These are phyloP conservation scores for Phytophthora pluvialis DNA, from an alignment of 352 stramenopile genomes.

Conservation along the genomic window DNA sequence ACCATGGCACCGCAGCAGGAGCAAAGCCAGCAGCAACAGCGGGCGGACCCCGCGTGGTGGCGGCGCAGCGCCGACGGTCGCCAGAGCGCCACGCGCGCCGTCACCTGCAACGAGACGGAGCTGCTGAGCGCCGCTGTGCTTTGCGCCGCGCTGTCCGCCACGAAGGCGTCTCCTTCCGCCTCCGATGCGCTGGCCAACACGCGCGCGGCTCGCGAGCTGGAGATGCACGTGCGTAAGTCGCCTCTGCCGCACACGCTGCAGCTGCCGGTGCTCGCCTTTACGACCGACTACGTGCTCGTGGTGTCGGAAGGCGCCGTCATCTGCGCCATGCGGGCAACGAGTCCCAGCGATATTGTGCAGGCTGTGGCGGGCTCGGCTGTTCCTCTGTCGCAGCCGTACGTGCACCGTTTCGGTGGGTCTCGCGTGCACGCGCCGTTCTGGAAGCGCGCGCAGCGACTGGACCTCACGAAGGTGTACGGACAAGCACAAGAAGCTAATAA, in stretches of 20 bases:
- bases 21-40: constrained; percentile 7
- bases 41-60: constrained; percentile 33
- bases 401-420: constrained; percentile 74
- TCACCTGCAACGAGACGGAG: constrained; percentile 60
- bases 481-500: constrained; percentile 51
- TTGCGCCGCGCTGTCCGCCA: constrained; percentile 58
- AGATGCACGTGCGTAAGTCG: constrained; percentile 64
- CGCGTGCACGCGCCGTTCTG: constrained; percentile 80
- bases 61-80: constrained; percentile 25
- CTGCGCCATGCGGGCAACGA: constrained; percentile 70
- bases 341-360: constrained; percentile 64
- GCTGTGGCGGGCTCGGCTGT: constrained; percentile 70
- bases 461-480: constrained; percentile 50
- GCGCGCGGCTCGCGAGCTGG: constrained; percentile 44
- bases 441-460: constrained; percentile 64
- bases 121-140: constrained; percentile 75
- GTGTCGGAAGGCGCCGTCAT: constrained; percentile 67
- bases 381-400: constrained; percentile 67
- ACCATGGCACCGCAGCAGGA: constrained; percentile 21
- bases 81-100: constrained; percentile 6
- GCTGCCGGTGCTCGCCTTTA: constrained; percentile 59
- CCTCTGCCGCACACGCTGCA: constrained; percentile 64
- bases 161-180: constrained; percentile 26
- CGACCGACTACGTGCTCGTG: constrained; percentile 57
- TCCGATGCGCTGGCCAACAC: constrained; percentile 21